phyloP scores from a whole-genome alignment of 1,284 basidiomycete species.

The Tilletia walkeri region DNA sequence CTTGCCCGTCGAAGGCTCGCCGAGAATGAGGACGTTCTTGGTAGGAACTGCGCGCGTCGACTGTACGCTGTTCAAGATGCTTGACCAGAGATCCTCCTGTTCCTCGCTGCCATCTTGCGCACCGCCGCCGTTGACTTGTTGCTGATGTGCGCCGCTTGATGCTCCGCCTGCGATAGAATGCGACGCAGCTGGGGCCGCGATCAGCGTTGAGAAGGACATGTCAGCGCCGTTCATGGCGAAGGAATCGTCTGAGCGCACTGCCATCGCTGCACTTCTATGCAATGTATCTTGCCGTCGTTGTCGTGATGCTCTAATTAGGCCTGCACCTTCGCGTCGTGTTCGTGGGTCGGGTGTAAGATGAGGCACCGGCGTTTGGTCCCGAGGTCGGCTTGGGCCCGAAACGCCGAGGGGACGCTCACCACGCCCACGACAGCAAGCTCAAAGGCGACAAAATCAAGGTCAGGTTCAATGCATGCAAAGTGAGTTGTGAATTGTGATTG shows the following conservation, averaged over 20 bases:
- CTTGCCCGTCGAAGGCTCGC: conserved; percentile 71
- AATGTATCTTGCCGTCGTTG: background rate
- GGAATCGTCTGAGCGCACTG: conserved; percentile 8
- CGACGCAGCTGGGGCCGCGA: background rate
- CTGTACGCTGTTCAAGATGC: conserved; percentile 83
- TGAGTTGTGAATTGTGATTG: background rate
- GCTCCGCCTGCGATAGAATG: background rate
- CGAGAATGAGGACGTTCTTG: conserved; percentile 77
- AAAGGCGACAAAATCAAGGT: too few relatives aligned
- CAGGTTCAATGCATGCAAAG: background rate
- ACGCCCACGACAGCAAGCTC: too few relatives aligned
- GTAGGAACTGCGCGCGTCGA: conserved; percentile 77
- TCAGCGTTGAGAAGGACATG: background rate
- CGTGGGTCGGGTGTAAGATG: too few relatives aligned
- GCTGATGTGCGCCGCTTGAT: background rate
- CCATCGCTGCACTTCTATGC: background rate
- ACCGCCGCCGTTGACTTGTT: conserved; percentile 1
- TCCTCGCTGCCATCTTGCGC: background rate
- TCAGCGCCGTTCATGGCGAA: conserved; percentile 10
- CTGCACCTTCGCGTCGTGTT: too few relatives aligned
- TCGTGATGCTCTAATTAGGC: background rate
- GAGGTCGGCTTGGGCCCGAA: too few relatives aligned
- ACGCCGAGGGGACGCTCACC: too few relatives aligned
- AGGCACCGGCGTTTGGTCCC: too few relatives aligned
- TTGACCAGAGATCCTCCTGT: conserved; percentile 74